phyloP scores from a whole-genome alignment of 331 rosid genomes.

The Cydonia oblonga region DNA sequence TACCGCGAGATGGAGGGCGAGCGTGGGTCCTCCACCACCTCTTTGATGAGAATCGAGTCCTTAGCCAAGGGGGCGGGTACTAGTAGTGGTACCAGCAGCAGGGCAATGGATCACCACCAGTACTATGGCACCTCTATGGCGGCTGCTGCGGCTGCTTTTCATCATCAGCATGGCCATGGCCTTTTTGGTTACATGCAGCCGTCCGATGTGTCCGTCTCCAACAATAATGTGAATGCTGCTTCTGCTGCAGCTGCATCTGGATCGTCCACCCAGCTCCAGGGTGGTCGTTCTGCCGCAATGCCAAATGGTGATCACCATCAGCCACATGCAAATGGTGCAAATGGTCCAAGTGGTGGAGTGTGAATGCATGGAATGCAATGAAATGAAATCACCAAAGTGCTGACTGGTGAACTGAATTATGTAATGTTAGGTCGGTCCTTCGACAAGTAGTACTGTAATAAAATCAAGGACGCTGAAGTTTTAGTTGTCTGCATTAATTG shows the following conservation, averaged over 20 bases:
- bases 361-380: neutral
- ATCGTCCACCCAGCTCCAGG: neutral
- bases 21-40: constrained; percentile 21
- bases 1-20: constrained; percentile 80
- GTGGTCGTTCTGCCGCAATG: neutral
- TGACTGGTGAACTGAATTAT: neutral
- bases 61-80: neutral
- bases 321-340: neutral
- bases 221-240: neutral
- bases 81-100: neutral
- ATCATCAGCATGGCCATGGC: constrained; percentile 27
- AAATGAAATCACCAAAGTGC: neutral
- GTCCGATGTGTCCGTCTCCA: neutral
- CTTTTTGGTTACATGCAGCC: constrained; percentile 25
- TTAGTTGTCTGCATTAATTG: neutral
- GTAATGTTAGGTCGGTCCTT: neutral
- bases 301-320: constrained; percentile 1
- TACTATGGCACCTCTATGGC: constrained; percentile 20
- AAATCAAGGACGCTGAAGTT: neutral
- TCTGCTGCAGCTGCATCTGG: neutral
- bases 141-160: constrained; percentile 12
- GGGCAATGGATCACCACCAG: constrained; percentile 6
- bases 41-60: constrained; percentile 42
- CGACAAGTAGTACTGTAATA: neutral
- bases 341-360: neutral